Evolutionary conservation across 2,329 filamentous ascomycete species (phyloP), one percentile per base, ranked within the genome.

Genomic region (Neonectria ditissima): DNA sequence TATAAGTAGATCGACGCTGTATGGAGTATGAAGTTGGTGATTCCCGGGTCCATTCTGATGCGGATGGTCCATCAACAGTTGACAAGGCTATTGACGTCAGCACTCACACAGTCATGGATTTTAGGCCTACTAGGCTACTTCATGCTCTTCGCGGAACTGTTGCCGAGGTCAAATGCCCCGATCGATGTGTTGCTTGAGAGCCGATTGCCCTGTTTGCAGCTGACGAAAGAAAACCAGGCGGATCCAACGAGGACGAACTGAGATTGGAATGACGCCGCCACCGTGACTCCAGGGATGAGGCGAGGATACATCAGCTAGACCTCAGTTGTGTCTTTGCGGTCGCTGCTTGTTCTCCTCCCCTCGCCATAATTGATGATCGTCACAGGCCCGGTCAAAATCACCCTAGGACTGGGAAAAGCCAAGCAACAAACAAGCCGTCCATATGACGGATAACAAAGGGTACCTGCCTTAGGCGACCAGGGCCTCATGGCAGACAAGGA

Each of bases 401-500:
- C 14, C 43, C 22, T 5, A 44, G 1, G 14, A 13, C 22, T 11
- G 43, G 22, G 11, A 30, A 24, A 45, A 47, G 44, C 14, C 14
- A 47, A 24, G 22, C 7, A 11, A 13, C 4, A 47, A 28, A 47
- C 5, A 47, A 26, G 22, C 13, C 14, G 16, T 37, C 39, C n/a
- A 43, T 22, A 32, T 50, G 26, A 10, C n/a, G 18, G 26, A 50
- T 20, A 14, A 32, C 8, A 11, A 14, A 34, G 10, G 47, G 34
- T 56, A 28, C 45, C 37, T 56, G 30, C 41, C 26, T 26, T 18
- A 45, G 39, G 43, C 2, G 10, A 45, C 16, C 9, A 9, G 37
- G 20, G 41, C n/a, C 41, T 20, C 20, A 8, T 24, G 45, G 45
- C 26, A 26, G 26, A 34, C 57, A 54, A 53, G 50, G 50, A 59